Evolutionary conservation across 2,329 filamentous ascomycete species (phyloP), one percentile per base, ranked within the genome.

Genomic region (Sporothrix pseudoabietina): DNA sequence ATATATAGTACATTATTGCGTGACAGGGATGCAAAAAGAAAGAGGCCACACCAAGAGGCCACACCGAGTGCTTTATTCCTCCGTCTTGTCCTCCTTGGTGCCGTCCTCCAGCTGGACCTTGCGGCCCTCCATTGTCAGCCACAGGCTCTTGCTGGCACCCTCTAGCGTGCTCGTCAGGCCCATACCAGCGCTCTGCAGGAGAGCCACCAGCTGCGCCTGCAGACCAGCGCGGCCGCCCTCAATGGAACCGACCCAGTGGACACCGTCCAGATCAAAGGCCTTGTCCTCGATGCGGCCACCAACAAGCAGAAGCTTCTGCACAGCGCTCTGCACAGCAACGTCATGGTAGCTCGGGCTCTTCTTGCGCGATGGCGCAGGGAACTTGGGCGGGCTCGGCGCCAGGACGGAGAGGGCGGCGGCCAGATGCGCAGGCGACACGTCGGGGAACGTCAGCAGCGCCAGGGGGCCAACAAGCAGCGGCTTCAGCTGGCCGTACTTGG

Each of bases 231-330:
- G 81, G 54, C 94, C 94, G 74, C 93, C 94, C 77, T 92, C 86
- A 78, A 98, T 97, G 49, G 91, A 87, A 73, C 94, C 87, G 44
- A 90, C 85, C 87, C 87, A 89, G 77, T 83, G 84, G 69, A 90
- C 81, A 72, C 92, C 92, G 12, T 91, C 89, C 65, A 88, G 82
- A 79, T 98, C 94, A 78, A 97, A 94, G 44, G 94, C 89, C 81
- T 90, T 91, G 75, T 92, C 92, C 79, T 99, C 96, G 41, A 98
- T 88, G 70, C 96, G 87, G 16, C 94, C 94, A 71, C 94, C 96
- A 16, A 99, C 84, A 47, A 99, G 83, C 81, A 97, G 86, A 76
- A 99, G 83, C 84, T 99, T 99, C 79, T 94, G 90, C 77, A 99
- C 81, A 8, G 92, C 96, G 76, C 85, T 88, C 82, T 98, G 94